Percentiles rank a stretch among this genome's conserved stretches.
phyloP scores from a whole-genome alignment of 495 filamentous ascomycete genomes.

The Aspergillus egyptiacus region DNA sequence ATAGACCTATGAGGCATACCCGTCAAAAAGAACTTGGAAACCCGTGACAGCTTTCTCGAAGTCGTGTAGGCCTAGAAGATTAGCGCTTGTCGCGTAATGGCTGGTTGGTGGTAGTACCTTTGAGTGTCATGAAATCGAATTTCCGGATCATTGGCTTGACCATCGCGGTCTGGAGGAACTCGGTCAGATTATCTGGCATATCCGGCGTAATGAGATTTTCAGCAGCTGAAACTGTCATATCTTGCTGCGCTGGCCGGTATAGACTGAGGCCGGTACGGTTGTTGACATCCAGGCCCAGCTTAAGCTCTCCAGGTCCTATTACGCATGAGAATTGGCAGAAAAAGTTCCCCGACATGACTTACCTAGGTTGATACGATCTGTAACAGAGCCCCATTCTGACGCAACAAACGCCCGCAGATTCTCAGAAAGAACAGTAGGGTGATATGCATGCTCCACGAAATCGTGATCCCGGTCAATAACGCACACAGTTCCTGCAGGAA shows the following conservation, averaged over 20 bases:
- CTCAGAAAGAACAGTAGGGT: constrained; percentile 61
- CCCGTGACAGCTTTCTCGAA: constrained; percentile 76
- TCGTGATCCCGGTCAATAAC: constrained; percentile 51
- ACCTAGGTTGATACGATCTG: constrained; percentile 70
- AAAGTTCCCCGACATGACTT: not conserved
- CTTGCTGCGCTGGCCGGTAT: constrained; percentile 57
- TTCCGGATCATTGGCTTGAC: constrained; percentile 37
- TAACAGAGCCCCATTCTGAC: constrained; percentile 60
- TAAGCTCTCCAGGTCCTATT: constrained; percentile 61
- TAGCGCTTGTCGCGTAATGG: constrained; percentile 29
- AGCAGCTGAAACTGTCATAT: constrained; percentile 61
- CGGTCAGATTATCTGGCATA: constrained; percentile 45
- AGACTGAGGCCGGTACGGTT: constrained; percentile 56
- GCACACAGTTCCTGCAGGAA: constrained; percentile 35
- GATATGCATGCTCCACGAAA: constrained; percentile 38
- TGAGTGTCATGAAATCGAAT: constrained; percentile 36
- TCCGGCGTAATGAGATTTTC: constrained; percentile 57
- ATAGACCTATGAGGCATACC: constrained; percentile 25
- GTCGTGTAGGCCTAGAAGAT: constrained; percentile 56
- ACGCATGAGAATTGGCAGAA: constrained; percentile 9
- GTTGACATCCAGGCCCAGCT: constrained; percentile 53
- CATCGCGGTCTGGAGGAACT: constrained; percentile 45
- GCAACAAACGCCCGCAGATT: constrained; percentile 62
- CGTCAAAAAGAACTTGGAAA: constrained; percentile 69
- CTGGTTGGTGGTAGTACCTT: constrained; percentile 23